A percentile compares a stretch with the other conserved stretches of the same genome.
Evolutionary conservation across 139 green algal species (phyloP).

Genomic region (Nannochloris sp.): DNA sequence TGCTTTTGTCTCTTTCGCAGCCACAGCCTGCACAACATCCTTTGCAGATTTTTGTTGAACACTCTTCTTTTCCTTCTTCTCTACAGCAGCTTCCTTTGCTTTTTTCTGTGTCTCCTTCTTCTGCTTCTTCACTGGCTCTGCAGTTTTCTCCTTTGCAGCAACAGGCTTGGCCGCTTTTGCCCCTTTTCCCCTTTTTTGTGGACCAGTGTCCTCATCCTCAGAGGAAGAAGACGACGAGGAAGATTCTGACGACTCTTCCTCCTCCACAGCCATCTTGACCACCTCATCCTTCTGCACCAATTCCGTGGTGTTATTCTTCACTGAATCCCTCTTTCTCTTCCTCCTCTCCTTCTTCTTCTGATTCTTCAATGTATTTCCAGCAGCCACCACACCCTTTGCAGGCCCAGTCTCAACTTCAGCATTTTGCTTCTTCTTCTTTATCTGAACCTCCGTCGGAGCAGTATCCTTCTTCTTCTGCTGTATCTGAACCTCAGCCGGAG

Average conservation of each 20-base stretch:
- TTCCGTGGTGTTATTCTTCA: background rate
- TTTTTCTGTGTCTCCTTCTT: background rate
- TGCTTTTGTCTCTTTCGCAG: background rate
- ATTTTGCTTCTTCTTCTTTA: background rate
- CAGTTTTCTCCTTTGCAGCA: background rate
- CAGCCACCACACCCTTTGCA: background rate
- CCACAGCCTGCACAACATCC: too few relatives aligned
- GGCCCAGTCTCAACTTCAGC: background rate
- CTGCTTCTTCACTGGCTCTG: background rate
- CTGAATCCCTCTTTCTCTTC: background rate
- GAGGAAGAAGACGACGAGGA: background rate
- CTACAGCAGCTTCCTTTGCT: background rate
- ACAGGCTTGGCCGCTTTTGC: background rate
- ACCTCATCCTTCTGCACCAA: background rate
- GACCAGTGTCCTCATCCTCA: background rate
- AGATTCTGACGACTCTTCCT: background rate
- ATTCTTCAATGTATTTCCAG: background rate
- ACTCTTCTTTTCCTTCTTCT: conserved; percentile 1
- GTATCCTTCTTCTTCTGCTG: background rate
- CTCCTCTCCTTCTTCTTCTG: conserved; percentile 5
- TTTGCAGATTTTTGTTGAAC: background rate
- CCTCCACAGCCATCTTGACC: background rate
- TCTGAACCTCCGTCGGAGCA: background rate
- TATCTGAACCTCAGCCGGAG: background rate
- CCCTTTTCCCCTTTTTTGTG: background rate